Evolutionary conservation across 176 grass and related monocot species (phyloP), one percentile per base, ranked within the genome.

Genomic region (Oryza meyeriana): DNA sequence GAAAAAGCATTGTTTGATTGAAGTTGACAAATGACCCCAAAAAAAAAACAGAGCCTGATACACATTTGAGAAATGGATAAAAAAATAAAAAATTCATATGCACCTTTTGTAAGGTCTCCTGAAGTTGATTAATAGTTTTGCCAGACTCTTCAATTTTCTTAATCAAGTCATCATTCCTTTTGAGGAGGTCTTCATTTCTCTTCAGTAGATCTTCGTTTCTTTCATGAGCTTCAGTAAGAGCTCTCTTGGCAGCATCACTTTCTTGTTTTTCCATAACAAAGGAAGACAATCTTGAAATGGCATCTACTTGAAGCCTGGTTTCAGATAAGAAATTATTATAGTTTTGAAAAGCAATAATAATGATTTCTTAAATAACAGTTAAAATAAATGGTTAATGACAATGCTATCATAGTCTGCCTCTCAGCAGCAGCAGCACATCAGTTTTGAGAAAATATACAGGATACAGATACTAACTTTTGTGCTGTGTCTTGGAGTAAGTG

Each of bases 191-290:
- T 78, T 83, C 88, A 48, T 90, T 90, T 71, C 80, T 87, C 80
- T 87, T 90, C 18, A 81, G 55, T 69, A 91, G 62, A 77, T 88
- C 88, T 74, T 88, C 84, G 75, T 94, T 94, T 86, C 80, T 90
- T 88, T 84, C 86, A 82, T 86, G 88, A 81, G 86, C 83, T 87
- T 88, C 88, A 75, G 83, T 72, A 81, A 88, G 66, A 74, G 85
- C 83, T 88, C 69, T 88, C 40, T 88, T 91, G 59, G 80, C 66
- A 59, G 86, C 76, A 84, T 94, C 86, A 45, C 38, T 91, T 78
- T 90, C 92, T 88, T 91, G 86, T 70, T 84, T 88, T 84, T 90
- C 86, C 84, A 85, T 88, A 47, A 84, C 83, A 87, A 90, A 90
- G 47, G 84, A 90, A 76, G 88, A 86, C 52, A 87, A 87, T 58